Percentiles rank a stretch among this genome's conserved stretches.
Evolutionary conservation across 768 basidiomycete species (phyloP).

Genomic region (Tricholoma sp.): DNA sequence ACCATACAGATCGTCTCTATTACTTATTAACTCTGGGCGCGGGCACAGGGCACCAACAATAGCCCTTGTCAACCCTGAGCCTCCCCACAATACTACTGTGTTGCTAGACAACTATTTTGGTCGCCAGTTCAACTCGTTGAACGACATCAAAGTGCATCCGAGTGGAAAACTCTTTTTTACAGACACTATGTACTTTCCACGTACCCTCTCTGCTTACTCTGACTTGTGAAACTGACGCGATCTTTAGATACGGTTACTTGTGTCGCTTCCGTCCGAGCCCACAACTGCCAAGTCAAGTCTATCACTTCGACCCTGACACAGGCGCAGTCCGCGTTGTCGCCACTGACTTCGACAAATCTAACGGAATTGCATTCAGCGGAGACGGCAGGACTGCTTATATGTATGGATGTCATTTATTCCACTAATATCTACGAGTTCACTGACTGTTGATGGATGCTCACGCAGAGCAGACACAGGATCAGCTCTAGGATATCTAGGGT

Average conservation of each 20-base stretch:
- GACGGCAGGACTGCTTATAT: conserved; percentile 65
- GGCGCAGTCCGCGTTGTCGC: conserved; percentile 68
- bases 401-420: conserved; percentile 23
- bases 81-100: conserved; percentile 64
- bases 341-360: conserved; percentile 67
- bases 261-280: conserved; percentile 64
- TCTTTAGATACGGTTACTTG: conserved; percentile 54
- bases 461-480: conserved; percentile 50
- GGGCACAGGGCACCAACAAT: conserved; percentile 58
- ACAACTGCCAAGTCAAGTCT: conserved; percentile 69
- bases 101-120: conserved; percentile 78
- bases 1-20: conserved; percentile 50
- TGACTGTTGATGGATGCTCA: background rate
- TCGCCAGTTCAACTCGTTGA: conserved; percentile 77
- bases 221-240: background rate
- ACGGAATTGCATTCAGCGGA: conserved; percentile 70
- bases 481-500: conserved; percentile 38
- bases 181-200: conserved; percentile 49
- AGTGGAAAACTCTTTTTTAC: conserved; percentile 73
- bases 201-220: background rate
- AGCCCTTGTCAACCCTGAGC: conserved; percentile 56
- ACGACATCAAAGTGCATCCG: conserved; percentile 74
- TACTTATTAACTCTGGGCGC: conserved; percentile 64
- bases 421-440: background rate
- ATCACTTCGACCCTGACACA: conserved; percentile 66